Evolutionary conservation across 2,329 filamentous ascomycete genomes (phyloP).

Genomic region (Fusarium austroafricanum): DNA sequence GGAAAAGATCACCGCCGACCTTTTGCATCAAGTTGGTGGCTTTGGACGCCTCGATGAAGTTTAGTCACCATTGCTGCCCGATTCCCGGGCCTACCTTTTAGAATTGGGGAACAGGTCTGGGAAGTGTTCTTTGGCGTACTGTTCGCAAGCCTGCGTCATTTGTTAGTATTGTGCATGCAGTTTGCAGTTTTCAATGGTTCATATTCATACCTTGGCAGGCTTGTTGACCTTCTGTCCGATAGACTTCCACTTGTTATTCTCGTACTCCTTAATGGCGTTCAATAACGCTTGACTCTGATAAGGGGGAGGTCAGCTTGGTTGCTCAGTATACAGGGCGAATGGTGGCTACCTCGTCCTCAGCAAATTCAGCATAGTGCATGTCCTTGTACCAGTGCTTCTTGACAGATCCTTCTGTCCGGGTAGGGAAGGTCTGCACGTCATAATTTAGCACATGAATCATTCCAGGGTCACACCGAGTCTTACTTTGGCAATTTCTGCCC

Average conservation of each 20-base stretch:
- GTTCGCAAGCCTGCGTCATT: constrained; percentile 62
- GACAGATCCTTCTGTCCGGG: constrained; percentile 93
- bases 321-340: constrained; percentile 22
- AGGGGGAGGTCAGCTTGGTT: constrained; percentile 36
- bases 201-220: constrained; percentile 77
- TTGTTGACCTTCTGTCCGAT: constrained; percentile 98
- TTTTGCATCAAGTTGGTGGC: neutral
- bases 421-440: constrained; percentile 82
- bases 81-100: constrained; percentile 49
- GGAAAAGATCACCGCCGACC: neutral
- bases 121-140: constrained; percentile 97
- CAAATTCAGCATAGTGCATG: constrained; percentile 99
- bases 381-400: constrained; percentile 99
- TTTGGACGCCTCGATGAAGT: too few species aligned
- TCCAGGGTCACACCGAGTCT: constrained; percentile 51
- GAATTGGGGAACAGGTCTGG: constrained; percentile 59
- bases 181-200: neutral
- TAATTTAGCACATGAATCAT: constrained; percentile 9
- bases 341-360: constrained; percentile 87
- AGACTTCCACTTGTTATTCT: constrained; percentile 98
- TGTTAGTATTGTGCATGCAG: constrained; percentile 1
- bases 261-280: constrained; percentile 97
- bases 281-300: constrained; percentile 79
- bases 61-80: too few species aligned
- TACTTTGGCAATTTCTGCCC: constrained; percentile 99